Base-by-base conservation (phyloP, 1,284 basidiomycete species). In the Trichosporon coremiiforme region DNA sequence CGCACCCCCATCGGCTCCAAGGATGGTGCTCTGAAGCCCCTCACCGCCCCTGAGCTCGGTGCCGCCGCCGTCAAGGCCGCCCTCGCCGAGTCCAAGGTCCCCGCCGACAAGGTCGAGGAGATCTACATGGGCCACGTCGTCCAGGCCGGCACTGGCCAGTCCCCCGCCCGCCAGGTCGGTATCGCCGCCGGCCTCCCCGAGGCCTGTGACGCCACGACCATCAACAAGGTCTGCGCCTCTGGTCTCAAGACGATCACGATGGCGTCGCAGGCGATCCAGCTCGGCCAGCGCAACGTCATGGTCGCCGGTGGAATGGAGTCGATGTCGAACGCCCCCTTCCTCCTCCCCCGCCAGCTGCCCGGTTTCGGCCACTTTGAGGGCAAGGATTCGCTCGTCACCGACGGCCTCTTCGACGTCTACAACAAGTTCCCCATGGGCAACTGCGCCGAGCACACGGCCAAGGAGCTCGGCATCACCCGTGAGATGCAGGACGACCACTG, bases 221-320 rank as follows among this genome's bases (percentile, higher is more conserved):
- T 99, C 86, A 99, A 99, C 89, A 97, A 98, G 85, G 93, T 99
- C 79, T 99, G 96, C 83, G 96, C 96, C 4, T 94, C 91, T 72
- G 97, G 96, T 68, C 87, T 99, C 87, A 98, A 99, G 85, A 87
- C 94, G 53, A 89, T 98, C 85, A 96, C 94, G 84, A 88, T 97
- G 74, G 97, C 94, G 67, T 88, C 93, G 47, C 95, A 98, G 85
- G 89, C 89, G 78, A 95, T 99, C 82, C 88, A 90, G 79, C 87
- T 90, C 41, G 97, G 96, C 67, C 89, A 90, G 77, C 88, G 87
- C 70, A 83, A 85, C 82, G 89, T 98, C 66, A 91, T 98, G 72
- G 91, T 91, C 53, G 95, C 95, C 66, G 97, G 96, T 77, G 96
- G 96, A 71, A 95, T 95, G 89, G 96, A 99, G 86, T 94, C 90